Conservation (phyloP, 805 yeast genomes). For the Nakazawaea ishiwadae region DNA sequence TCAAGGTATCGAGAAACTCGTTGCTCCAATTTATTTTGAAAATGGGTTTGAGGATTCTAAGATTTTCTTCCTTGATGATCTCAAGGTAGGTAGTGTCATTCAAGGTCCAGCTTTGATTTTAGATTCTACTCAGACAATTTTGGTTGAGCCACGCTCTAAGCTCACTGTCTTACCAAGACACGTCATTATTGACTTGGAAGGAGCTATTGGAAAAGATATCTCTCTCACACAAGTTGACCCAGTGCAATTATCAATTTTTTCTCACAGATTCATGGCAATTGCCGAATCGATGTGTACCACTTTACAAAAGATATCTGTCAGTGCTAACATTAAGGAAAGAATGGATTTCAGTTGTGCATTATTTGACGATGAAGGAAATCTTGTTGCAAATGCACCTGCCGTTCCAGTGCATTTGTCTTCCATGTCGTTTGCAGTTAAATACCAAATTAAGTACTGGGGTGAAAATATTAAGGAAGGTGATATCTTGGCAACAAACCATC, state of each 20-base stretch:
- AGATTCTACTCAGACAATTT: conserved; percentile 32
- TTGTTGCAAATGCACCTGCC: conserved; percentile 42
- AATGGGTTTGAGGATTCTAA: conserved; percentile 23
- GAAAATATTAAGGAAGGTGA: conserved; percentile 36
- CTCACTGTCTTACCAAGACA: conserved; percentile 31
- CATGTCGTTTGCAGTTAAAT: conserved; percentile 37
- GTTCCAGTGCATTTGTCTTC: conserved; percentile 47
- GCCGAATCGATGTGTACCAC: conserved; percentile 47
- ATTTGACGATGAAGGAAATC: conserved; percentile 39
- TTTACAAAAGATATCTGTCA: conserved; percentile 37
- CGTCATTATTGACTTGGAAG: conserved; percentile 23
- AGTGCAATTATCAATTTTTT: conserved; percentile 37
- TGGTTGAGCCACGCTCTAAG: conserved; percentile 28
- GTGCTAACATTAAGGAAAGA: conserved; percentile 44
- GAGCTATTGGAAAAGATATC: conserved; percentile 18
- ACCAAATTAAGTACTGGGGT: conserved; percentile 33
- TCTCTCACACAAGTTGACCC: conserved; percentile 37
- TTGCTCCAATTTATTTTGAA: conserved; percentile 19
- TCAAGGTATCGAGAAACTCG: conserved; percentile 18
- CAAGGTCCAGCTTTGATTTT: conserved; percentile 29
- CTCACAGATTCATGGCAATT: conserved; percentile 45
- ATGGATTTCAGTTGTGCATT: conserved; percentile 45
- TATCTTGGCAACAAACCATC: conserved; percentile 37
- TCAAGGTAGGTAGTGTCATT: conserved; percentile 27
- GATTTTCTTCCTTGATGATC: conserved; percentile 24